Evolutionary conservation across 495 filamentous ascomycete species (phyloP).

Genomic region (Mytilinidion resinicola): DNA sequence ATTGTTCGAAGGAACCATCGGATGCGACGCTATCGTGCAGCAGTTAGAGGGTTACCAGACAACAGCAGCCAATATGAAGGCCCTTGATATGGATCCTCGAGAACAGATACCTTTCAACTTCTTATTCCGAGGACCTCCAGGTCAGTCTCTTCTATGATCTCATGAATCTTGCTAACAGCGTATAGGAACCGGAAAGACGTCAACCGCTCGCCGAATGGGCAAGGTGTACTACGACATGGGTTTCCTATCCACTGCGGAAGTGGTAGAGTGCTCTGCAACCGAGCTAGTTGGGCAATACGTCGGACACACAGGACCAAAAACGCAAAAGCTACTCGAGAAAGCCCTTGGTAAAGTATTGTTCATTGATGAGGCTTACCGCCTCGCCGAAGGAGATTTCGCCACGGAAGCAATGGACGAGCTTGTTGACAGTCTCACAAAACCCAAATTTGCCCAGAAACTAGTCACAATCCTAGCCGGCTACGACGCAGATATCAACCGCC

Average conservation of each 20-base stretch:
- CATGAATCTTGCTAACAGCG: background rate
- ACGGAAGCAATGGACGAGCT: conserved; percentile 71
- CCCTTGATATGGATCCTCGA: conserved; percentile 49
- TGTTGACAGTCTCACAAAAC: conserved; percentile 61
- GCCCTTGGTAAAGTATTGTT: conserved; percentile 59
- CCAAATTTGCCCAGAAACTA: conserved; percentile 54
- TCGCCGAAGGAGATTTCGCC: conserved; percentile 52
- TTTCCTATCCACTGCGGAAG: conserved; percentile 33
- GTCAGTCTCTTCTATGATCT: conserved; percentile 32
- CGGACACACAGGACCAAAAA: conserved; percentile 61
- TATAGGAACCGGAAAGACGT: conserved; percentile 68
- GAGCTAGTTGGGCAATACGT: conserved; percentile 42
- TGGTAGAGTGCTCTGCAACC: conserved; percentile 39
- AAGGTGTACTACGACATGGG: conserved; percentile 63
- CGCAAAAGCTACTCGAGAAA: conserved; percentile 50
- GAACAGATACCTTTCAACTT: conserved; percentile 56
- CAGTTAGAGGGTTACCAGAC: conserved; percentile 56
- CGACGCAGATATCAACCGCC: conserved; percentile 59
- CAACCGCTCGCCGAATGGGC: conserved; percentile 64
- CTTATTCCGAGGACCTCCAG: conserved; percentile 58
- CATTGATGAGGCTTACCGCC: conserved; percentile 62
- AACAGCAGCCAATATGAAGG: conserved; percentile 46
- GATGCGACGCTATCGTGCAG: conserved; percentile 55
- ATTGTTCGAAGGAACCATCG: conserved; percentile 62
- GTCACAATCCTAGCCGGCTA: conserved; percentile 74